Evolutionary conservation across 768 basidiomycete species (phyloP).

Genomic region (Vararia minispora): DNA sequence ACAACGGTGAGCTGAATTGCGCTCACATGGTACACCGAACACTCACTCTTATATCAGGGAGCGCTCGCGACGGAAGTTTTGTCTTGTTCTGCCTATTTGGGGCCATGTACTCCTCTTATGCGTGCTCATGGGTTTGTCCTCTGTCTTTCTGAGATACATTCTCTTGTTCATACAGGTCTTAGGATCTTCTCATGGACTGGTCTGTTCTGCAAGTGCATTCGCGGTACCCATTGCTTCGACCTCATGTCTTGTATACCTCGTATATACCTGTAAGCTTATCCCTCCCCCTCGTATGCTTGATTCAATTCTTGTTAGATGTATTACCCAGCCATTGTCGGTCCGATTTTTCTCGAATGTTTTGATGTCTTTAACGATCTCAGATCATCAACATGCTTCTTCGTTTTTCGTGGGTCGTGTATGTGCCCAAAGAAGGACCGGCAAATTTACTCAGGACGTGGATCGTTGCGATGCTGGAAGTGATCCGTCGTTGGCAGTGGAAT

Average conservation of each 20-base stretch:
- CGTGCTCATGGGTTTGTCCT: slow-evolving; percentile 60
- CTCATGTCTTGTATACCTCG: slow-evolving; percentile 64
- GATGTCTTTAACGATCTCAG: no score
- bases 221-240: slow-evolving; percentile 51
- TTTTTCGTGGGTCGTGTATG: slow-evolving; percentile 76
- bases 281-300: not conserved
- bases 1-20: slow-evolving; percentile 31
- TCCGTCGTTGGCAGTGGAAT: slow-evolving; percentile 86
- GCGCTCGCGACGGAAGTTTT: slow-evolving; percentile 37
- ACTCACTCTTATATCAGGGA: slow-evolving; percentile 18
- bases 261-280: slow-evolving; percentile 37
- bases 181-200: slow-evolving; percentile 93
- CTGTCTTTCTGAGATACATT: not conserved
- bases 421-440: slow-evolving; percentile 39
- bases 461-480: slow-evolving; percentile 59
- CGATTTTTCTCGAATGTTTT: not conserved
- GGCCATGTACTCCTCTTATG: slow-evolving; percentile 57
- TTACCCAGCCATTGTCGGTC: slow-evolving; percentile 64
- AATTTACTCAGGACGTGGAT: slow-evolving; percentile 54
- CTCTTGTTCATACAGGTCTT: not conserved
- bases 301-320: slow-evolving; percentile 37
- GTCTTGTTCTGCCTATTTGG: slow-evolving; percentile 59
- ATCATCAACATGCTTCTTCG: slow-evolving; percentile 62
- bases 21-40: not conserved
- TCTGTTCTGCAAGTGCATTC: slow-evolving; percentile 55